Base-by-base conservation (phyloP, 78 protist genomes). In the Dictyostelium firmibasis region DNA sequence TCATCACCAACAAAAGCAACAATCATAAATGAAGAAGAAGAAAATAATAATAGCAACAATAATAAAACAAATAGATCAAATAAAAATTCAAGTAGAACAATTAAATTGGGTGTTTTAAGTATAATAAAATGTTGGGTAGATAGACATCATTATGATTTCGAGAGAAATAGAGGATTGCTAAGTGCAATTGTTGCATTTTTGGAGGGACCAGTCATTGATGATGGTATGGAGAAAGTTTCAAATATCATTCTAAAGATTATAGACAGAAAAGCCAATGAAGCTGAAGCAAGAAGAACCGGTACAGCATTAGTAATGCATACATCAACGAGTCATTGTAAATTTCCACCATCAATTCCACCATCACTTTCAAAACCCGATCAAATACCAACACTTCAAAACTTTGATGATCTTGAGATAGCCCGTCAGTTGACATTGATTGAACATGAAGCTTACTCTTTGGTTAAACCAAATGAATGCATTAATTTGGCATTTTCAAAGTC, bases 201-300 rank as follows among this genome's bases (percentile, higher is more conserved):
- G 13, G 76, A 76, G 16, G 93, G 70, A 10, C 82, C 93, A 20
- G 85, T 88, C 8, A n/a, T 35, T n/a, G 93, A 88, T 16, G 93
- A 88, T 43, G 93, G 93, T 64, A 88, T 88, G 93, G 93, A 88
- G 16, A 88, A 88, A 62, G 83, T 88, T 43, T 35, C 86, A 60
- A 35, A 35, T 36, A 88, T 77, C 20, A 88, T 88, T 78, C 75
- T 77, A 79, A 88, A 70, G 36, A 76, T 14, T 27, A 88, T 88
- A 13, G 53, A 76, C 9, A 62, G 86, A 78, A 72, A 72, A 72
- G 43, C 53, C 23, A 33, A 64, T 72, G 78, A 41, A 43, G 47
- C 14, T 4, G 33, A 69, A 4, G 33, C 31, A 10, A 29, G 36
- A 18, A 53, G 38, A 60, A 14, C 38, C 2, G 85, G 85, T 47